Conservation (phyloP, 495 filamentous ascomycete genomes). For the Massariosphaeria phaeospora region DNA sequence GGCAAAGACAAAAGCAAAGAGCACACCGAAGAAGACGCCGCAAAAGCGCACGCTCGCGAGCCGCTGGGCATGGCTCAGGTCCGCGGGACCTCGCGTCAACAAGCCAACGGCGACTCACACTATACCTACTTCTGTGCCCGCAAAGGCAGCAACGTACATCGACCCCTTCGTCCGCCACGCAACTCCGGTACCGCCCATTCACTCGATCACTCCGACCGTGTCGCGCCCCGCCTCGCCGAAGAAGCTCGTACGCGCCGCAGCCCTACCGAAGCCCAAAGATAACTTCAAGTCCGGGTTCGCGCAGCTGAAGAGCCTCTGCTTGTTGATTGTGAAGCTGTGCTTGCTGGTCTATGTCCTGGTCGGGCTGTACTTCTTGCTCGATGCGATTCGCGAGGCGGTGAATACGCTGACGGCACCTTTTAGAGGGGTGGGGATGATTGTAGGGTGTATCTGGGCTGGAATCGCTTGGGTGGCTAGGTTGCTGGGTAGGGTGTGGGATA, state of each 20-base stretch:
- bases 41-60: not conserved
- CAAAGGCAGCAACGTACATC: slow-evolving; percentile 10
- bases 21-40: not conserved
- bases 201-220: slow-evolving; percentile 5
- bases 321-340: slow-evolving; percentile 22
- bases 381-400: slow-evolving; percentile 24
- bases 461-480: not conserved
- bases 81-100: not conserved
- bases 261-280: not conserved
- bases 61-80: slow-evolving; percentile 22
- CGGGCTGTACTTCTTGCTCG: slow-evolving; percentile 26
- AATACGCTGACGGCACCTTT: slow-evolving; percentile 18
- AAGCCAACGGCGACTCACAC: slow-evolving; percentile 2
- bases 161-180: slow-evolving; percentile 21
- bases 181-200: not conserved
- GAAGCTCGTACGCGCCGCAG: not conserved
- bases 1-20: not conserved
- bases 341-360: slow-evolving; percentile 25
- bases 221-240: slow-evolving; percentile 10
- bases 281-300: slow-evolving; percentile 14
- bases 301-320: not conserved
- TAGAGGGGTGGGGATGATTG: slow-evolving; percentile 2
- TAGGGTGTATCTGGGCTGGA: slow-evolving; percentile 3
- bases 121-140: not conserved
- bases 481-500: slow-evolving; percentile 15